A percentile compares a stretch with the other conserved stretches of the same genome.
Conservation (phyloP, 2,329 filamentous ascomycete genomes). For the Nemania sp. region DNA sequence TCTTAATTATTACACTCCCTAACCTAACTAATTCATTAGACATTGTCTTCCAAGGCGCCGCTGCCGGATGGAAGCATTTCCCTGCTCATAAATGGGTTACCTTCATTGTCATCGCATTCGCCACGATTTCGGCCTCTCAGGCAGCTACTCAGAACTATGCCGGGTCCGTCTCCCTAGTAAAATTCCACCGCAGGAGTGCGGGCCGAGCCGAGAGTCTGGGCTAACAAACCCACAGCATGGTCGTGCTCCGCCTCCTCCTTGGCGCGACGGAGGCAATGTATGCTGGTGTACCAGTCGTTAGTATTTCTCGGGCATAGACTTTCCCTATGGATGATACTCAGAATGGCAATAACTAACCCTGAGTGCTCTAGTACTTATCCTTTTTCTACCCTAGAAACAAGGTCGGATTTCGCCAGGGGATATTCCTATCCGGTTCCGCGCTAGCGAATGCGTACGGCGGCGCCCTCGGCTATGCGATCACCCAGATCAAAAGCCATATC, state of each 20-base stretch:
- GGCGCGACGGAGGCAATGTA: constrained; percentile 57
- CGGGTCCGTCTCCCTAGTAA: constrained; percentile 44
- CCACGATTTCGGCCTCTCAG: constrained; percentile 57
- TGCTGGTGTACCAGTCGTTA: constrained; percentile 55
- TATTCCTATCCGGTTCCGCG: constrained; percentile 62
- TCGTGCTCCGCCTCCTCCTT: constrained; percentile 57
- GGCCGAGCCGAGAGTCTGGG: not conserved
- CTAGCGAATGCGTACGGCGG: constrained; percentile 55
- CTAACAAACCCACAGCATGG: constrained; percentile 41
- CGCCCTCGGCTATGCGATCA: constrained; percentile 55
- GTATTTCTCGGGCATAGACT: no score
- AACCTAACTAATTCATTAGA: constrained; percentile 22
- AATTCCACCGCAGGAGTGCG: not conserved
- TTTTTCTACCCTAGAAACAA: constrained; percentile 71
- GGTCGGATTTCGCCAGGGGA: constrained; percentile 66
- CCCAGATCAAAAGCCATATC: constrained; percentile 46
- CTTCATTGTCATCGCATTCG: constrained; percentile 58
- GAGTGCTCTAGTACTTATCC: constrained; percentile 60
- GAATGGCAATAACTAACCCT: no score
- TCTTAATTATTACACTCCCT: not conserved
- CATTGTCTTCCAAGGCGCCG: constrained; percentile 38
- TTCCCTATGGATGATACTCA: no score
- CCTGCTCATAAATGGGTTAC: constrained; percentile 55
- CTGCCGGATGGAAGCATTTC: constrained; percentile 40
- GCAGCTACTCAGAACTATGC: constrained; percentile 54